phyloP scores from a whole-genome alignment of 768 basidiomycete genomes.

The Porpolomopsis calyptriformis region DNA sequence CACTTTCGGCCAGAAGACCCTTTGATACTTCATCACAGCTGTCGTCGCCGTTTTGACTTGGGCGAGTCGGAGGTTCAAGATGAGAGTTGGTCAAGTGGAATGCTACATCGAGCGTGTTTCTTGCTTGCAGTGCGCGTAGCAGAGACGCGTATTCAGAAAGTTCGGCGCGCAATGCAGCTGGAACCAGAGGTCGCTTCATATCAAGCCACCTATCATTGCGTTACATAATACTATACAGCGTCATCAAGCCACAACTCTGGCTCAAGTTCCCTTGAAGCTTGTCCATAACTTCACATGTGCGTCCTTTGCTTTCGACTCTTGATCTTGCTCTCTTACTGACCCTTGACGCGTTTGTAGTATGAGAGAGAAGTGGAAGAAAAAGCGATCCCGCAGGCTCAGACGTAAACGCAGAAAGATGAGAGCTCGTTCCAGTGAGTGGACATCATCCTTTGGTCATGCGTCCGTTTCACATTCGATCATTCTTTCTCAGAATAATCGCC shows the following conservation, averaged over 20 bases:
- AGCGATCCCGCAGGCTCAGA: constrained; percentile 84
- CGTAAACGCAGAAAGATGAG: constrained; percentile 96
- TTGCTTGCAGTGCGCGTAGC: constrained; percentile 52
- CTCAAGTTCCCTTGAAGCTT: background rate
- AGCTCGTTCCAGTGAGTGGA: constrained; percentile 86
- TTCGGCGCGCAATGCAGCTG: constrained; percentile 40
- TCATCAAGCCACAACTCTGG: background rate
- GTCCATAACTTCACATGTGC: background rate
- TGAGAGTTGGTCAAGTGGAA: constrained; percentile 31
- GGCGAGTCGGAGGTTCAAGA: background rate
- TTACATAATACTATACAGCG: background rate
- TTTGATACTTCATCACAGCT: background rate
- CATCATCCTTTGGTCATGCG: too few species aligned
- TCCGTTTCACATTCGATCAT: too few species aligned
- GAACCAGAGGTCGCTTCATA: background rate
- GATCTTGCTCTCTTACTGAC: background rate
- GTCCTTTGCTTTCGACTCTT: background rate
- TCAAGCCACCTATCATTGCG: background rate
- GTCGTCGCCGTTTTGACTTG: background rate
- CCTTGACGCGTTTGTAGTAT: constrained; percentile 35
- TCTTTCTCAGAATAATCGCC: too few species aligned
- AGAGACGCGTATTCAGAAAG: constrained; percentile 58
- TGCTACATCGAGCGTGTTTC: constrained; percentile 46
- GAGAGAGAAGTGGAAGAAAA: constrained; percentile 98
- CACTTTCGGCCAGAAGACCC: too few species aligned